phyloP scores from a whole-genome alignment of 2,329 filamentous ascomycete species.

The Plectosphaerella cucumerina region DNA sequence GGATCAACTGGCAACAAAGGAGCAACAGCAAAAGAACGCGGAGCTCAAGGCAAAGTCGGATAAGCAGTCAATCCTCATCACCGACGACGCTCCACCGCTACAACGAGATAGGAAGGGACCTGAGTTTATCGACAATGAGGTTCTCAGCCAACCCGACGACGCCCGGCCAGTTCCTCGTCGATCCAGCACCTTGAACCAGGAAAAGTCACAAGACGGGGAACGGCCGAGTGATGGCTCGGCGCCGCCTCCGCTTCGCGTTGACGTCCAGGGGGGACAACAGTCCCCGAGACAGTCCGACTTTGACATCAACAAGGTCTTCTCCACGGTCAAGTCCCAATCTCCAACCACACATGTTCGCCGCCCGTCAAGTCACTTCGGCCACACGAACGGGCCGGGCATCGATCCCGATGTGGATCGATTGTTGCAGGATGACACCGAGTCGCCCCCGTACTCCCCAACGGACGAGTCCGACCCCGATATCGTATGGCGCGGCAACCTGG shows the following conservation, averaged over 20 bases:
- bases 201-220: conserved; percentile 15
- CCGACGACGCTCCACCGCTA: conserved; percentile 72
- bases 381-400: conserved; percentile 54
- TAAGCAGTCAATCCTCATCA: conserved; percentile 79
- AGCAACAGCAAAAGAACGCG: conserved; percentile 73
- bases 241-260: conserved; percentile 35
- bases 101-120: conserved; percentile 93
- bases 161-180: conserved; percentile 30
- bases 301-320: conserved; percentile 83
- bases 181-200: conserved; percentile 18
- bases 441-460: conserved; percentile 77
- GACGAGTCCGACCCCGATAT: conserved; percentile 69
- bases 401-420: conserved; percentile 90
- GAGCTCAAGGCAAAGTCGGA: conserved; percentile 74
- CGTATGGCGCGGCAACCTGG: conserved; percentile 72
- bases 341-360: conserved; percentile 51
- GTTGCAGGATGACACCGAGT: conserved; percentile 73
- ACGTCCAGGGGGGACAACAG: conserved; percentile 34
- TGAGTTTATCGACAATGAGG: conserved; percentile 78
- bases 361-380: conserved; percentile 40
- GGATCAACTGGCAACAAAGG: conserved; percentile 88
- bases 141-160: conserved; percentile 27
- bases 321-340: conserved; percentile 63
- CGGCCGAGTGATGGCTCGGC: conserved; percentile 17
- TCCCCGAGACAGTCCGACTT: conserved; percentile 60